phyloP scores from a whole-genome alignment of 1,284 basidiomycete genomes.

The Cryptococcus sp. region DNA sequence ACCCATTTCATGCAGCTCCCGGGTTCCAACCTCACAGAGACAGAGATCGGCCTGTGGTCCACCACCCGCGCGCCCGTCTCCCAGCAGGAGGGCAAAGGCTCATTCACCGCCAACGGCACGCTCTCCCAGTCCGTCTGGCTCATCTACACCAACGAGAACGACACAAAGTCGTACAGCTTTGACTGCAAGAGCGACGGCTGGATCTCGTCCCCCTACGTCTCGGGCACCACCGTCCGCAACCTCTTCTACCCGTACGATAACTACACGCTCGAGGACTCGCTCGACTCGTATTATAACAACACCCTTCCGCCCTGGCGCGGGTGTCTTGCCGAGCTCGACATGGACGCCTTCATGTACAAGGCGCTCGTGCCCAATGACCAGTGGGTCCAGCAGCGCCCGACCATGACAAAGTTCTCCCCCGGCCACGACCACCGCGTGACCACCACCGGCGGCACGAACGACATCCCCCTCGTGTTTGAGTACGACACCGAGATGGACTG shows the following conservation, averaged over 20 bases:
- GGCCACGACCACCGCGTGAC: conserved; percentile 77
- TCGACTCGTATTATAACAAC: conserved; percentile 61
- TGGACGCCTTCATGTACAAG: conserved; percentile 76
- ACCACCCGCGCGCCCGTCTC: conserved; percentile 63
- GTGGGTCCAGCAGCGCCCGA: conserved; percentile 68
- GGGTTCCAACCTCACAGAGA: conserved; percentile 71
- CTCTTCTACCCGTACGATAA: conserved; percentile 76
- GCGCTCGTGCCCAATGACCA: conserved; percentile 64
- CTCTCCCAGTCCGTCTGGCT: conserved; percentile 66
- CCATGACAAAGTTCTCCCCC: conserved; percentile 71
- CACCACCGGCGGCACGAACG: conserved; percentile 55
- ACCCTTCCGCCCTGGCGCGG: conserved; percentile 65
- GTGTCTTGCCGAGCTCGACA: conserved; percentile 63
- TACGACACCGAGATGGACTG: conserved; percentile 77
- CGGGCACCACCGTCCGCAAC: conserved; percentile 64
- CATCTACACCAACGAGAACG: conserved; percentile 78
- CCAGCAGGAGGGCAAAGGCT: conserved; percentile 54
- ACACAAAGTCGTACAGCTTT: conserved; percentile 61
- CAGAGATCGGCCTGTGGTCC: conserved; percentile 84
- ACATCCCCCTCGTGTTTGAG: conserved; percentile 66
- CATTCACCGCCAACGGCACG: conserved; percentile 51
- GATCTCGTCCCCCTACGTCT: conserved; percentile 71
- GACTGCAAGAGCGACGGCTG: conserved; percentile 60
- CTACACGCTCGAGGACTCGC: conserved; percentile 64
- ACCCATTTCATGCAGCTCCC: conserved; percentile 70